Evolutionary conservation across 139 green algal species (phyloP).

Genomic region (Gonium pectorale): DNA sequence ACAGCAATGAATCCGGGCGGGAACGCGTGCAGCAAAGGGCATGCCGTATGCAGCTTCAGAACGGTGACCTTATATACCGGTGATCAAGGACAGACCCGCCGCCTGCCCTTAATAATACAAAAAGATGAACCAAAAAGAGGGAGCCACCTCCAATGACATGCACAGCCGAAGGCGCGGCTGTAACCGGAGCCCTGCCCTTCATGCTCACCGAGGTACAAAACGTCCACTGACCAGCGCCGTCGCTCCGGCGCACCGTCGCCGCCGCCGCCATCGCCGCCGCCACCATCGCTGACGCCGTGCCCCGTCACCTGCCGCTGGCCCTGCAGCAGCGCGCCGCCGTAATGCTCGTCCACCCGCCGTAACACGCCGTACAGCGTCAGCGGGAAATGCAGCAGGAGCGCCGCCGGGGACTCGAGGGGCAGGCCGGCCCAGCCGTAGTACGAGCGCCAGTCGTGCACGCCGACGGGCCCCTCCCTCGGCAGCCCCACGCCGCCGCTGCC

Average conservation of each 20-base stretch:
- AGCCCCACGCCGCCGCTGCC: no score
- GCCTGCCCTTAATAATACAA: no score
- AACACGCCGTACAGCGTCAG: conserved; percentile 47
- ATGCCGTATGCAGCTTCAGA: no score
- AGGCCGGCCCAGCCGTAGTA: conserved; percentile 50
- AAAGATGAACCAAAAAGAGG: no score
- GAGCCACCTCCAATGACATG: no score
- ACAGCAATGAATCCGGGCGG: no score
- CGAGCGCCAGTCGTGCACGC: conserved; percentile 13
- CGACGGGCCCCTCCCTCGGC: no score
- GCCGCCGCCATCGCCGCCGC: background rate
- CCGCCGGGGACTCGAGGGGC: conserved; percentile 36
- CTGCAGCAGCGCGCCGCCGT: background rate
- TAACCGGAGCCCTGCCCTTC: background rate
- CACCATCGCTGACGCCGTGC: background rate
- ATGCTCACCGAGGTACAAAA: conserved; percentile 27
- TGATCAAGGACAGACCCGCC: no score
- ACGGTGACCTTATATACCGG: no score
- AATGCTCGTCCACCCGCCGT: conserved; percentile 7
- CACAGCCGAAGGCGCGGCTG: background rate
- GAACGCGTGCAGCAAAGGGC: no score
- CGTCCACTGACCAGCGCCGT: background rate
- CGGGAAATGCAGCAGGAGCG: conserved; percentile 52
- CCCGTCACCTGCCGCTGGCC: background rate
- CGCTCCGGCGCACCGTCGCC: background rate